A percentile compares a stretch with the other conserved stretches of the same genome.
phyloP scores from a whole-genome alignment of 225 moss, liverwort and hornwort genomes.

The Straminergon stramineum region DNA sequence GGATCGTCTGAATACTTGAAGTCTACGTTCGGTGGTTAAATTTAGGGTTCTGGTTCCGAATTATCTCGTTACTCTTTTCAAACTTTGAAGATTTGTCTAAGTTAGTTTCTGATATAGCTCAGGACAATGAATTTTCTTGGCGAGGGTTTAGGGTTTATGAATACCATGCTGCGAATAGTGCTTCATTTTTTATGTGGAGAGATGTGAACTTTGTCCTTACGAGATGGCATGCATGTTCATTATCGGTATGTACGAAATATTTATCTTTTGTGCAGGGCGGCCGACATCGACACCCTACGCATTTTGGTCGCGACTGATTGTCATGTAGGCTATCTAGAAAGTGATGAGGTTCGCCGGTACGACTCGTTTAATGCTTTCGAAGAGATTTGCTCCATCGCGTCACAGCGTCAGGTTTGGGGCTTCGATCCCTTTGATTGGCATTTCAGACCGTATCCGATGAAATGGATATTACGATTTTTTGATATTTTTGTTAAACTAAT shows the following conservation, averaged over 20 bases:
- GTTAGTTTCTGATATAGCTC: background rate
- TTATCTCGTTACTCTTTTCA: background rate
- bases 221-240: background rate
- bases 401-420: slow-evolving; percentile 64
- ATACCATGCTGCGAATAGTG: background rate
- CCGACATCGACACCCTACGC: slow-evolving; percentile 69
- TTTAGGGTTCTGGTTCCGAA: background rate
- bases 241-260: background rate
- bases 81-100: background rate
- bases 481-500: background rate
- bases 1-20: background rate
- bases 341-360: slow-evolving; percentile 74
- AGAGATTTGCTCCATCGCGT: slow-evolving; percentile 87
- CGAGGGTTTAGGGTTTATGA: slow-evolving; percentile 6
- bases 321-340: slow-evolving; percentile 92
- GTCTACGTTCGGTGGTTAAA: background rate
- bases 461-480: background rate
- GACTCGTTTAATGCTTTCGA: slow-evolving; percentile 96
- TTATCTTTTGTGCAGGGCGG: slow-evolving; percentile 34
- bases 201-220: background rate
- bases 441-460: background rate
- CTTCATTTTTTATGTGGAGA: background rate
- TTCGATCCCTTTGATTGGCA: background rate
- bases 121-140: background rate
- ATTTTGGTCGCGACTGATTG: slow-evolving; percentile 91